These are phyloP conservation scores for Corchorus olitorius DNA, from an alignment of 345 rosid species.

Conservation along the genomic window DNA sequence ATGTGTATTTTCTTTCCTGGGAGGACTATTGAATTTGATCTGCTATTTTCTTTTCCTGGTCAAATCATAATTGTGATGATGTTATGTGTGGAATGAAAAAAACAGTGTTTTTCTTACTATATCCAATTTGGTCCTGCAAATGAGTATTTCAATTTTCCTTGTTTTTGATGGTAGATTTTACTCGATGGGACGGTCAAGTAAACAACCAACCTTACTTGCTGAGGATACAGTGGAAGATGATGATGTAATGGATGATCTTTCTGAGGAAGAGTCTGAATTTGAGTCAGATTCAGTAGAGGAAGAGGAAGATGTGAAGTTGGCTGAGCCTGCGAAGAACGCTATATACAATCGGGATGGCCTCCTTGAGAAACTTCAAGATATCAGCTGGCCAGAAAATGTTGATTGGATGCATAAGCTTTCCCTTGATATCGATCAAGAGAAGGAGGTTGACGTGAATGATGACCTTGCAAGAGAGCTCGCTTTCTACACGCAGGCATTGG, in stretches of 20 bases:
- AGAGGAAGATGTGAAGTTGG: slow-evolving; percentile 56
- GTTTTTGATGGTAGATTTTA: neutral
- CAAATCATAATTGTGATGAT: neutral
- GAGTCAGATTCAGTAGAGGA: slow-evolving; percentile 68
- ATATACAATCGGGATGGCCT: slow-evolving; percentile 67
- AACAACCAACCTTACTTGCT: slow-evolving; percentile 1
- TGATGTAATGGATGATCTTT: slow-evolving; percentile 43
- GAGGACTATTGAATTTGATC: neutral
- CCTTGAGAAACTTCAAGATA: slow-evolving; percentile 75
- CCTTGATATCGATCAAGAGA: slow-evolving; percentile 59
- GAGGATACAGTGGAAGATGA: slow-evolving; percentile 24
- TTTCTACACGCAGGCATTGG: slow-evolving; percentile 78
- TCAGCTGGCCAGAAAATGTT: slow-evolving; percentile 71
- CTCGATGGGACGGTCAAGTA: neutral
- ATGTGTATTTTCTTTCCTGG: neutral
- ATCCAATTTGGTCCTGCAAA: neutral
- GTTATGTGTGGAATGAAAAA: neutral
- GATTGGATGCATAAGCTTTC: slow-evolving; percentile 75
- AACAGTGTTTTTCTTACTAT: neutral
- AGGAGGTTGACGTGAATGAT: slow-evolving; percentile 86
- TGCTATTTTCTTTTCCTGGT: neutral
- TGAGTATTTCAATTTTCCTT: neutral
- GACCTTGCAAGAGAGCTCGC: slow-evolving; percentile 74
- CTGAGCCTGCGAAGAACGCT: slow-evolving; percentile 60
- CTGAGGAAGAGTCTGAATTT: slow-evolving; percentile 45